Percentiles rank a stretch among this genome's conserved stretches.
phyloP scores from a whole-genome alignment of 352 stramenopile species.

The Phytophthora capsici region DNA sequence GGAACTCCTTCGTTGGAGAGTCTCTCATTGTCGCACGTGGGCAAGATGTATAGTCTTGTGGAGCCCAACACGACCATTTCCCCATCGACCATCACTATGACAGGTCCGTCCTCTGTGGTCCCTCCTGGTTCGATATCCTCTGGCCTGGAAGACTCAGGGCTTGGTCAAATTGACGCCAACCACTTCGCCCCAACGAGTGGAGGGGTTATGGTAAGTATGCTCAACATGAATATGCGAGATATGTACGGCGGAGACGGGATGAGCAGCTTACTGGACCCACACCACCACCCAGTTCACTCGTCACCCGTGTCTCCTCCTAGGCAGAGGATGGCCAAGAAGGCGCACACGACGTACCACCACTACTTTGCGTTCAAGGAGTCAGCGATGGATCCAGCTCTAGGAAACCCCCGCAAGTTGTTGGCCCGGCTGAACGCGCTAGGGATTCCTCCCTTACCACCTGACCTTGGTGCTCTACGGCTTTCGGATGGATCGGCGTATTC shows the following conservation, averaged over 20 bases:
- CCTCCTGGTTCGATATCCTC: slow-evolving; percentile 40
- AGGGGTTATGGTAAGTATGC: slow-evolving; percentile 77
- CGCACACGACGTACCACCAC: slow-evolving; percentile 68
- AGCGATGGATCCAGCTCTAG: slow-evolving; percentile 81
- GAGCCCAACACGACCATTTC: slow-evolving; percentile 69
- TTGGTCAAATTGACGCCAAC: slow-evolving; percentile 60
- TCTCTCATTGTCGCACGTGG: slow-evolving; percentile 73
- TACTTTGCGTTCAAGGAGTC: slow-evolving; percentile 83
- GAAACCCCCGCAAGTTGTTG: slow-evolving; percentile 85
- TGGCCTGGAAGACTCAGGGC: slow-evolving; percentile 38
- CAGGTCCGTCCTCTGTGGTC: slow-evolving; percentile 39
- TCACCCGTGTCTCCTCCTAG: slow-evolving; percentile 65
- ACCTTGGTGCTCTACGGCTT: slow-evolving; percentile 86
- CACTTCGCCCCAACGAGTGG: slow-evolving; percentile 63
- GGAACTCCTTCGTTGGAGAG: slow-evolving; percentile 65
- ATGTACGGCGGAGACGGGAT: slow-evolving; percentile 79
- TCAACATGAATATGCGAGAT: slow-evolving; percentile 83
- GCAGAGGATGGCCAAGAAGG: slow-evolving; percentile 68
- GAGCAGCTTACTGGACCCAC: slow-evolving; percentile 60
- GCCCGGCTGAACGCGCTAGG: slow-evolving; percentile 92
- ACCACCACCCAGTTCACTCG: slow-evolving; percentile 41
- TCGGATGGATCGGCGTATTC: slow-evolving; percentile 71
- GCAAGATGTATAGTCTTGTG: slow-evolving; percentile 87
- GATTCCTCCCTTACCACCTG: slow-evolving; percentile 92
- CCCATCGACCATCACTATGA: slow-evolving; percentile 48